Conservation (phyloP, 106 monocot genomes). For the Alisma plantagoaquatica region DNA sequence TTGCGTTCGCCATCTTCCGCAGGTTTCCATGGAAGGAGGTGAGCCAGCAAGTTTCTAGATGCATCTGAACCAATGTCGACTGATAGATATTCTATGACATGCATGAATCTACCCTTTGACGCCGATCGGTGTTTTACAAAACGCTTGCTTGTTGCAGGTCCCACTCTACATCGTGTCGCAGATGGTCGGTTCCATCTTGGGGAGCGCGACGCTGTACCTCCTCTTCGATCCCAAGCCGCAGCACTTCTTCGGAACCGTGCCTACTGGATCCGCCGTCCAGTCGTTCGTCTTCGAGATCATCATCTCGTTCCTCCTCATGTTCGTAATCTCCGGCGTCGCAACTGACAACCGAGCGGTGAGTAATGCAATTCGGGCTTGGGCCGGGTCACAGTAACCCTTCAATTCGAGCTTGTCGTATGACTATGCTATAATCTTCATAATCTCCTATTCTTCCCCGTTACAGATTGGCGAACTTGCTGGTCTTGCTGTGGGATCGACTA, state of each 20-base stretch:
- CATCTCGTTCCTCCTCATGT: slow-evolving; percentile 25
- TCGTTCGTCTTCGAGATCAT: slow-evolving; percentile 19
- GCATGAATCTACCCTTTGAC: neutral
- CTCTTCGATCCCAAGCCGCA: neutral
- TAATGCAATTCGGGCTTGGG: no score
- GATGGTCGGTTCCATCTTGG: slow-evolving; percentile 11
- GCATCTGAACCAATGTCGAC: no score
- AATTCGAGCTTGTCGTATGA: no score
- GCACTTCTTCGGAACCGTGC: slow-evolving; percentile 19
- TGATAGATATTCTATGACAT: neutral
- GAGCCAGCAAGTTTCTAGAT: neutral
- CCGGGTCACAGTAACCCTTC: no score
- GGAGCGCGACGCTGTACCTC: slow-evolving; percentile 6
- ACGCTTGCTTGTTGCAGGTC: slow-evolving; percentile 5
- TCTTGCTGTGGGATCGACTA: slow-evolving; percentile 45
- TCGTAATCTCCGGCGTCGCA: slow-evolving; percentile 24
- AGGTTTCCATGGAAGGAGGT: slow-evolving; percentile 27
- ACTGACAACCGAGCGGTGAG: slow-evolving; percentile 21
- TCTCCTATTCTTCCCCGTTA: neutral
- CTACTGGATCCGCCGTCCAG: slow-evolving; percentile 11
- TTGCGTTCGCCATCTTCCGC: slow-evolving; percentile 16
- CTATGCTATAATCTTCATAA: no score
- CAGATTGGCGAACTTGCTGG: slow-evolving; percentile 53
- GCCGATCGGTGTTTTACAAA: neutral
- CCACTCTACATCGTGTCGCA: slow-evolving; percentile 16